A percentile compares a stretch with the other conserved stretches of the same genome.
phyloP scores from a whole-genome alignment of 2,329 filamentous ascomycete genomes.

The Colletotrichum tamarilloi region DNA sequence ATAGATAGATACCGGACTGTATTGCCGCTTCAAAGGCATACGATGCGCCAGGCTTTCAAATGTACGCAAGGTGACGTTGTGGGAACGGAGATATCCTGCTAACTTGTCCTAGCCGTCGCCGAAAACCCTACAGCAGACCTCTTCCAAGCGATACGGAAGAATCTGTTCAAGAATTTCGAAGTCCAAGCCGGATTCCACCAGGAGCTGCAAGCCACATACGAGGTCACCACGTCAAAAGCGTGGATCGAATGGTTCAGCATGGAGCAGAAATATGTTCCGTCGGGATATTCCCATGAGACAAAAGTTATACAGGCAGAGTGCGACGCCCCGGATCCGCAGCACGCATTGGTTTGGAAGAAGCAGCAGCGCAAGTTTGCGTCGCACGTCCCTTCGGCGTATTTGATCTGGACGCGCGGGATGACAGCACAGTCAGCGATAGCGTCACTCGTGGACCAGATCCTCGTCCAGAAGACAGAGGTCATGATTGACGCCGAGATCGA shows the following conservation, averaged over 20 bases:
- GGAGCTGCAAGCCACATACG: slow-evolving; percentile 40
- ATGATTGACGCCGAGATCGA: slow-evolving; percentile 36
- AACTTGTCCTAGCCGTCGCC: slow-evolving; percentile 13
- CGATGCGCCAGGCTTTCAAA: slow-evolving; percentile 24
- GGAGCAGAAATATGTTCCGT: slow-evolving; percentile 42
- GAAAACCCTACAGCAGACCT: slow-evolving; percentile 23
- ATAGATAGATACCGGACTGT: slow-evolving; percentile 33
- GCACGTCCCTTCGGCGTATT: slow-evolving; percentile 38
- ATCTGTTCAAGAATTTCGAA: slow-evolving; percentile 40
- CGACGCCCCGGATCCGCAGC: slow-evolving; percentile 43
- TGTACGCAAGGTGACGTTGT: not conserved
- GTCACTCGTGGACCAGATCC: slow-evolving; percentile 41
- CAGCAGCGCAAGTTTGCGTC: slow-evolving; percentile 38
- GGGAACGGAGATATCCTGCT: not conserved
- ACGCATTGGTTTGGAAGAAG: slow-evolving; percentile 41
- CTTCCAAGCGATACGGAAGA: slow-evolving; percentile 38
- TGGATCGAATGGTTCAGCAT: slow-evolving; percentile 42
- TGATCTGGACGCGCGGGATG: slow-evolving; percentile 44
- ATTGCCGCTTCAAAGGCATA: slow-evolving; percentile 30
- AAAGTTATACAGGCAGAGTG: slow-evolving; percentile 41
- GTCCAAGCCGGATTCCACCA: slow-evolving; percentile 41
- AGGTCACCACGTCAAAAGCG: slow-evolving; percentile 40
- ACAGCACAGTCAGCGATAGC: slow-evolving; percentile 42
- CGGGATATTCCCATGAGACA: slow-evolving; percentile 35
- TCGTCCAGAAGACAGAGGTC: slow-evolving; percentile 41